Evolutionary conservation across 2,329 filamentous ascomycete species (phyloP).

Genomic region (Colletotrichum sp.): DNA sequence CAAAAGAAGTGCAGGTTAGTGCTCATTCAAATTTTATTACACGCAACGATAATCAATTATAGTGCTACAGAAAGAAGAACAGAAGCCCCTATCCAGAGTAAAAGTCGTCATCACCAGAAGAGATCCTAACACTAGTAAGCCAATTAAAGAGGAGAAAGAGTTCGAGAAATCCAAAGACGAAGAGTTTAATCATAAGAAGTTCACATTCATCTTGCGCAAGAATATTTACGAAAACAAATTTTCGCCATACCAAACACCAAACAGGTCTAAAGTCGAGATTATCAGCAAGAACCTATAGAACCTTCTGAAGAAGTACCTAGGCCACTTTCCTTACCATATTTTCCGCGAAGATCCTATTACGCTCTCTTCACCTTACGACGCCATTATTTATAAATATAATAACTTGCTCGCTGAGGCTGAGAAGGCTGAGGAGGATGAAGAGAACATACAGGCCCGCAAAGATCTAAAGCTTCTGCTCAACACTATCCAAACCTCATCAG

Average conservation of each 20-base stretch:
- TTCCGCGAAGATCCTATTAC: not conserved
- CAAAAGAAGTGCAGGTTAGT: not conserved
- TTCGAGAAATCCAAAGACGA: not conserved
- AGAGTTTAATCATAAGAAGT: not conserved
- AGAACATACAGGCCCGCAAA: not conserved
- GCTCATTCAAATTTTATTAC: not conserved
- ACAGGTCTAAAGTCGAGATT: not conserved
- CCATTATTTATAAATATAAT: not conserved
- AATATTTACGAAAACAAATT: not conserved
- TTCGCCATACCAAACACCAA: not conserved
- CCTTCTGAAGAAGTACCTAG: not conserved
- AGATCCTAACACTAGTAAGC: not conserved
- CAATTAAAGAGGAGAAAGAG: not conserved
- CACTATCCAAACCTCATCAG: not conserved
- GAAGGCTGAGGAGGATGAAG: not conserved
- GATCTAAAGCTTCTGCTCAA: slow-evolving; percentile 1
- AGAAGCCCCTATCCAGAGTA: not conserved
- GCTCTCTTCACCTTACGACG: not conserved
- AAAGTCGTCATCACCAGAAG: not conserved
- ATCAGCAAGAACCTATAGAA: not conserved
- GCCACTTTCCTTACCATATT: not conserved
- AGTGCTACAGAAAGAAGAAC: not conserved
- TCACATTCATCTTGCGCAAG: not conserved
- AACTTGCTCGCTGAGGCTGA: not conserved
- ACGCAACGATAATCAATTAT: not conserved